Evolutionary conservation across 2,329 filamentous ascomycete genomes (phyloP), one percentile per base, ranked within the genome.

Genomic region (Aspergillus versicolor): DNA sequence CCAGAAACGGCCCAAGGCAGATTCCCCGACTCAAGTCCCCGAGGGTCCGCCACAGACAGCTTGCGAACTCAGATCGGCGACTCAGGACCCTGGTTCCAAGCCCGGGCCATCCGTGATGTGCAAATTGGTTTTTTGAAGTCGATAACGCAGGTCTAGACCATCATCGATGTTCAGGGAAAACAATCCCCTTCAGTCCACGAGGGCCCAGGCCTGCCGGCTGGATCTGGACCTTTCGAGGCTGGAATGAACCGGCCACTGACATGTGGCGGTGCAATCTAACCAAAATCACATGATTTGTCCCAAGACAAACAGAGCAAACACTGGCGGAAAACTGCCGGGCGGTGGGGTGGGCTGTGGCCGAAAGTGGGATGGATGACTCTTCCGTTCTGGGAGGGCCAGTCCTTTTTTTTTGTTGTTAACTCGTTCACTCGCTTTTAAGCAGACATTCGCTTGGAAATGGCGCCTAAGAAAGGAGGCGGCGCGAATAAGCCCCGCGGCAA

Each of bases 381-480:
- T 30, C 9, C 27, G 27, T 56, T 43, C 48, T 51, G 48, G 24
- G n/a, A 17, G 48, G 13, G 38, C 13, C 15, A 11, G 13, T 13
- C 17, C 45, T 41, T 54, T 49, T 45, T 47, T 37, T 19, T 47
- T 38, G 24, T 40, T 49, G 38, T 57, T 49, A 19, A 50, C 37
- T 3, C 15, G 30, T 27, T 19, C 43, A 13, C 32, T 43, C 38
- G 40, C 41, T 44, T 34, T 30, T 30, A 37, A 47, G 34, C 56
- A 43, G 45, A 56, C 21, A 17, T 51, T 34, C 32, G 21, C n/a
- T 30, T 59, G 61, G 56, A 59, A 56, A 75, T 75, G 73, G 71
- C 63, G 52, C 65, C 69, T 42, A 74, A 75, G 63, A 72, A 72
- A 58, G 69, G 64, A 45, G 70, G 68, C 47, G 70, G 68, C 34